Percentiles rank a stretch among this genome's conserved stretches.
Conservation (phyloP, 129 eudicot genomes). For the Pulicaria dysenterica region DNA sequence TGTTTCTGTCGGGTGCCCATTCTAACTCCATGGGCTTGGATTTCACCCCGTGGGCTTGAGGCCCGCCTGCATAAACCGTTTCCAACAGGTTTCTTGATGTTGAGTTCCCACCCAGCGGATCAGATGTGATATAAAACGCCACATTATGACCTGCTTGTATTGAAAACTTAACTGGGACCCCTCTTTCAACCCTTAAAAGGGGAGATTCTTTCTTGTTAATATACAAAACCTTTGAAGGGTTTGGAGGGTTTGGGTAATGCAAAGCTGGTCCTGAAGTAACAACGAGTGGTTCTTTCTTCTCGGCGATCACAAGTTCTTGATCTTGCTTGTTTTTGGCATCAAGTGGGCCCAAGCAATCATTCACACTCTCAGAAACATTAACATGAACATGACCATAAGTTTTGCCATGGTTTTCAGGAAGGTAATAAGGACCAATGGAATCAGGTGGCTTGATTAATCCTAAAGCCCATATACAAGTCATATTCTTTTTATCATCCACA, state of each 20-base stretch:
- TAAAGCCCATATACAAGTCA: conserved; percentile 92
- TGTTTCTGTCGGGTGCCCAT: conserved; percentile 91
- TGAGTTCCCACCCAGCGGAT: conserved; percentile 92
- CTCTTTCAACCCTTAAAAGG: conserved; percentile 88
- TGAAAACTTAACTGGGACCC: conserved; percentile 80
- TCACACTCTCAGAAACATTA: conserved; percentile 63
- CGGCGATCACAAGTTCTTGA: conserved; percentile 80
- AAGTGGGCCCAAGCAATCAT: conserved; percentile 90
- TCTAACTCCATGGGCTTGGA: conserved; percentile 66
- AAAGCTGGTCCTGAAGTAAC: conserved; percentile 68
- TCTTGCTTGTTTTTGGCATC: conserved; percentile 85
- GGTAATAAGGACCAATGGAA: conserved; percentile 63
- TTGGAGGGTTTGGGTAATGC: conserved; percentile 92
- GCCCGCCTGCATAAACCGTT: conserved; percentile 83
- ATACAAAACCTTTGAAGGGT: conserved; percentile 82
- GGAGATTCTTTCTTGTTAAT: conserved; percentile 93
- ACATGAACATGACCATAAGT: conserved; percentile 65
- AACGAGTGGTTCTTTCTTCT: conserved; percentile 68
- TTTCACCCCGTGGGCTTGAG: conserved; percentile 74
- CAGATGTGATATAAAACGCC: conserved; percentile 87
- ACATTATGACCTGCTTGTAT: conserved; percentile 95
- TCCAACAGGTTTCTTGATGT: conserved; percentile 68
- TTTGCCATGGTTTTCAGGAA: conserved; percentile 86
- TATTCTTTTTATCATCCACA: conserved; percentile 47
- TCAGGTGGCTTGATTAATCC: conserved; percentile 88